Base-by-base conservation (phyloP, 2,329 filamentous ascomycete species). In the Xylaria multiplex region DNA sequence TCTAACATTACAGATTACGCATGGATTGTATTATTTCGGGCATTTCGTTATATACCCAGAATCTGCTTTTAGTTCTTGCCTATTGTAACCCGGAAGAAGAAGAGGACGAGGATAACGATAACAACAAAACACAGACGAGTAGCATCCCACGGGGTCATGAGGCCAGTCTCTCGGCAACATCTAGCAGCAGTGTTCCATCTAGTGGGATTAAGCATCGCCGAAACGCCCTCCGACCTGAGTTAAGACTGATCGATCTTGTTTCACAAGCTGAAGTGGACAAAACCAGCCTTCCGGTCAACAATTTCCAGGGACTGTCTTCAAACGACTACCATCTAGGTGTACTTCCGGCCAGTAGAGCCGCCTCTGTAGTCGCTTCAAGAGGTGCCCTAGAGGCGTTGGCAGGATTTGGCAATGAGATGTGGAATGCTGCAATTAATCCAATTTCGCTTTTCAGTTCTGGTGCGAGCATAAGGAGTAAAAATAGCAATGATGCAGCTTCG, bases 21-120 rank as follows among this genome's bases (percentile, higher is more conserved):
- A 97, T 96, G 80, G 96, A 99, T 82, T 98, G 96, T 84, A 93
- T 97, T 78, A 93, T 99, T 83, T 97, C 96, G 77, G 96, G 96
- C 75, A 91, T 99, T 79, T 96, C 95, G 70, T 86, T 99, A 80
- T 98, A 97, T 88, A 97, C 93, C 77, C 93, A 93, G 77, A 96
- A 88, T 76, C 85, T 97, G 72, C 86, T 99, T 79, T 87, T 97
- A 74, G 91, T 98, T 74, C 90, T 99, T 81, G 94, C 94, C 76
- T 97, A 96, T 80, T 90, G 93, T 74, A 90, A 90, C 67, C 88
- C 90, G 43, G 91, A 93, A 7, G 86, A 89, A 2, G 57, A 89
- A 2, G 57, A 68, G 19, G 91, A 93, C 8, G 86, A 89, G 14
- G 85, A 90, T 13, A 85, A 89, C 7, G 80, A 81, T 1, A 77